A percentile compares a stretch with the other conserved stretches of the same genome.
Evolutionary conservation across 2,329 filamentous ascomycete species (phyloP).

Genomic region (Microdochium paspali): DNA sequence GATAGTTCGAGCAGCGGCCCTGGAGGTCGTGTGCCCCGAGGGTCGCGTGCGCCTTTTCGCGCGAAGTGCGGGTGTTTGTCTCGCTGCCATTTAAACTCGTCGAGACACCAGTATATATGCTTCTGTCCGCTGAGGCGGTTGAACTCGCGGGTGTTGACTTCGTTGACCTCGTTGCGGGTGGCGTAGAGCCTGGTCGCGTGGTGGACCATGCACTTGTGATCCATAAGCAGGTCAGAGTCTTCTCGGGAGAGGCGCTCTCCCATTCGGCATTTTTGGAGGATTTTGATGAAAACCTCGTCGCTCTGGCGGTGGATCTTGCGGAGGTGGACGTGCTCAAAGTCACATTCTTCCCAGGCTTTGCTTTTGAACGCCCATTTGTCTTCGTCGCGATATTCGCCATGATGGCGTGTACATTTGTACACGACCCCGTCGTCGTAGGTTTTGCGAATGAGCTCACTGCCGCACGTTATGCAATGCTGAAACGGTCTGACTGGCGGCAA

Average conservation of each 20-base stretch:
- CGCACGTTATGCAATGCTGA: conserved; percentile 37
- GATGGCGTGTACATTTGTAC: conserved; percentile 21
- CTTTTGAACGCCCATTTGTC: conserved; percentile 55
- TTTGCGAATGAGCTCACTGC: conserved; percentile 19
- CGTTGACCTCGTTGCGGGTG: conserved; percentile 25
- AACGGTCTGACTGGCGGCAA: conserved; percentile 51
- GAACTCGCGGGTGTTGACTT: conserved; percentile 24
- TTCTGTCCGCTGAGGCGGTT: conserved; percentile 17
- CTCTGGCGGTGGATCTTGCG: conserved; percentile 47
- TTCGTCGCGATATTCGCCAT: conserved; percentile 28
- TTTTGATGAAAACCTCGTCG: conserved; percentile 40
- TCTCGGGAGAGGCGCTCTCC: conserved; percentile 25
- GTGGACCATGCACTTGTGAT: conserved; percentile 29
- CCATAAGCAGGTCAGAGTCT: conserved; percentile 32
- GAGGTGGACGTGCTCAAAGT: conserved; percentile 43
- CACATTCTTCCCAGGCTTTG: conserved; percentile 40
- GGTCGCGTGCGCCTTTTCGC: conserved; percentile 11
- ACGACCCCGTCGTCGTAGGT: conserved; percentile 7
- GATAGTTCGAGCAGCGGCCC: conserved; percentile 22
- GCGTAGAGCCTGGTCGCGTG: conserved; percentile 35
- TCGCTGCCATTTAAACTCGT: conserved; percentile 28
- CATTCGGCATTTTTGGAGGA: conserved; percentile 45
- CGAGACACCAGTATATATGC: conserved; percentile 22
- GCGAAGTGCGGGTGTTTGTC: conserved; percentile 14
- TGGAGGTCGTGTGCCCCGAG: conserved; percentile 8